Conservation (phyloP, 2,329 filamentous ascomycete genomes). For the Neopestalotiopsis sp. region DNA sequence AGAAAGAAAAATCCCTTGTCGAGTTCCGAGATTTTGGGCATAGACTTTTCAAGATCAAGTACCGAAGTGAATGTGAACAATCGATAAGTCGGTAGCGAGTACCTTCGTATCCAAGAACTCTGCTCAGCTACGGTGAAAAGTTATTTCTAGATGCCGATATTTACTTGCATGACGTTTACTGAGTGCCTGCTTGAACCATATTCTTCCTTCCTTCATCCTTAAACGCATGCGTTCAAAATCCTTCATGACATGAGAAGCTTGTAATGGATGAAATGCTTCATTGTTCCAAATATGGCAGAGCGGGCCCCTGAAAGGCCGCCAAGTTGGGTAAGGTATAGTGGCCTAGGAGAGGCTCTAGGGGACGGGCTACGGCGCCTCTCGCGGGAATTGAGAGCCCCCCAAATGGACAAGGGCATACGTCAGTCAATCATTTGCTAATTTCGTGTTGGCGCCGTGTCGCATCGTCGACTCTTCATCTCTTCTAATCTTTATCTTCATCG, state of each 20-base stretch:
- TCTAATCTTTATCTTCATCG: not conserved
- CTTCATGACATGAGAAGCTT: not conserved
- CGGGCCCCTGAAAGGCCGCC: not conserved
- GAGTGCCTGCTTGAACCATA: too few species aligned
- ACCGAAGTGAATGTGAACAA: too few species aligned
- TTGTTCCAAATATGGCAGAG: not conserved
- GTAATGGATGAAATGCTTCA: not conserved
- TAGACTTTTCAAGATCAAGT: too few species aligned
- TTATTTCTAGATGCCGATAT: too few species aligned
- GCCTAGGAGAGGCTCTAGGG: not conserved
- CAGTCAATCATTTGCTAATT: constrained; percentile 13
- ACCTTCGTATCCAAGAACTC: too few species aligned
- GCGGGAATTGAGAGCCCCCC: not conserved
- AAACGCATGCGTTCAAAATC: not conserved
- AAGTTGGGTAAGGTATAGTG: not conserved
- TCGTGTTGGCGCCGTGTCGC: constrained; percentile 9
- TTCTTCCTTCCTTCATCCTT: too few species aligned
- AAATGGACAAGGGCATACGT: constrained; percentile 6
- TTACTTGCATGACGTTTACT: too few species aligned
- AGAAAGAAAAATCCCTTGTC: too few species aligned
- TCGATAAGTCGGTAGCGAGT: too few species aligned
- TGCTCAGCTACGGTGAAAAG: too few species aligned
- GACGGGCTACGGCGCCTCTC: not conserved
- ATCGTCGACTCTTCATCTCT: constrained; percentile 1
- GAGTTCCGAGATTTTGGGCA: too few species aligned